Evolutionary conservation across 2,329 filamentous ascomycete genomes (phyloP), one percentile per base, ranked within the genome.

Genomic region (Rhynchosporium secalis): DNA sequence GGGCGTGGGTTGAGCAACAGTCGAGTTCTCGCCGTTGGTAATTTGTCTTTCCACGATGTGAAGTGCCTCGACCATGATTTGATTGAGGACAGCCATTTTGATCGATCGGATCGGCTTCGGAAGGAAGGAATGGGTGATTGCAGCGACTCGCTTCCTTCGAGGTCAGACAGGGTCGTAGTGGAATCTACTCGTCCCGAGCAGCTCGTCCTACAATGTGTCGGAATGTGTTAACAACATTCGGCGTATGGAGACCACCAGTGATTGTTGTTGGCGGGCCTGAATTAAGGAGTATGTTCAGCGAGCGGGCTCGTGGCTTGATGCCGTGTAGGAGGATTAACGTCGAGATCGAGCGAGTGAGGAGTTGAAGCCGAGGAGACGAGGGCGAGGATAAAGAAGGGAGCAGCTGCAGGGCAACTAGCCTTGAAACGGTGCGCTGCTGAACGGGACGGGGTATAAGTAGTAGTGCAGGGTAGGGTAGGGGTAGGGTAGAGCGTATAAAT

Each of bases 51-150:
- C 67, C 26, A 70, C 63, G 31, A 71, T 61, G 38, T 71, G 64
- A 33, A 70, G 57, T 26, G 69, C 65, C 38, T 73, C 68, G 13
- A 69, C 63, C 62, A 72, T 45, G 29, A 72, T 61, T 66, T 69
- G 63, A 59, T 72, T 66, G 36, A 72, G 62, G 59, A 67, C 60
- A 33, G 65, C 58, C 70, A 72, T 73, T n/a, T 52, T 60, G 45
- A 46, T 31, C 51, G 12, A 31, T 33, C 47, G 26, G 13, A 47
- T 36, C 15, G 40, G 20, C 54, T 62, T 58, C 58, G 56, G 54
- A 10, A 15, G 45, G 47, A 52, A 56, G 60, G 56, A 61, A 62
- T 60, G 61, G 61, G 26, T 59, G 58, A 56, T 63, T 66, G 56
- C 45, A 60, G 56, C 26, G 52, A 43, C 38, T 55, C 36, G 51